Evolutionary conservation across 768 basidiomycete species (phyloP), one percentile per base, ranked within the genome.

Genomic region (Naganishia vishniacii): DNA sequence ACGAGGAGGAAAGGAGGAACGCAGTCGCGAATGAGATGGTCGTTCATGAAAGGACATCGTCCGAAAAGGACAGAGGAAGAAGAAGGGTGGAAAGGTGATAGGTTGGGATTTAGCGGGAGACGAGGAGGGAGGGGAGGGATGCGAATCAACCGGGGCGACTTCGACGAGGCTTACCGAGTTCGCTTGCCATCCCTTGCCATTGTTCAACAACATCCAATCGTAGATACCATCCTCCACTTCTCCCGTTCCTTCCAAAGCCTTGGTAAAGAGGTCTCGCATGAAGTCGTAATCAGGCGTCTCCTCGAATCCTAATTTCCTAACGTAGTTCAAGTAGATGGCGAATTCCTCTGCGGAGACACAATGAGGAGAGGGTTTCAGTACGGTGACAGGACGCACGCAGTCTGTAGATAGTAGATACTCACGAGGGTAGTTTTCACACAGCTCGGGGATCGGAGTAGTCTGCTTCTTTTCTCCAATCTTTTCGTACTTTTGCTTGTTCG

Each of bases 381-480:
- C 12, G 28, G 20, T 29, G 37, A 26, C 37, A 28, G 37, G 4
- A 20, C 18, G 26, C 4, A 3, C 34, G 34, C 15, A 7, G 7
- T 16, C 28, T 23, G 3, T 7, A 45, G n/a, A 62, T 9, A 48
- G 20, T 44, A 8, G 13, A 1, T 4, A 65, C 72, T 68, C 42
- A 74, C 70, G 70, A 58, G 95, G 94, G 81, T 87, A 92, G 63
- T 91, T 89, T 71, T 98, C 95, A 72, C 88, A 91, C 26, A 99
- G 83, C 74, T 99, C 95, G 80, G 91, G 94, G 78, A 99, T 97
- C 7, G 88, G 88, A 29, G 95, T 98, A 15, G 88, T 89, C 81
- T 98, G 95, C 83, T 80, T 99, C 87, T 99, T 99, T 82, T 99
- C 94, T 68, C 94, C 94, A 77, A 99, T 99, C 83, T 98, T 99